Base-by-base conservation (phyloP, 176 grass and related monocot species). In the Zoysia pacifica region DNA sequence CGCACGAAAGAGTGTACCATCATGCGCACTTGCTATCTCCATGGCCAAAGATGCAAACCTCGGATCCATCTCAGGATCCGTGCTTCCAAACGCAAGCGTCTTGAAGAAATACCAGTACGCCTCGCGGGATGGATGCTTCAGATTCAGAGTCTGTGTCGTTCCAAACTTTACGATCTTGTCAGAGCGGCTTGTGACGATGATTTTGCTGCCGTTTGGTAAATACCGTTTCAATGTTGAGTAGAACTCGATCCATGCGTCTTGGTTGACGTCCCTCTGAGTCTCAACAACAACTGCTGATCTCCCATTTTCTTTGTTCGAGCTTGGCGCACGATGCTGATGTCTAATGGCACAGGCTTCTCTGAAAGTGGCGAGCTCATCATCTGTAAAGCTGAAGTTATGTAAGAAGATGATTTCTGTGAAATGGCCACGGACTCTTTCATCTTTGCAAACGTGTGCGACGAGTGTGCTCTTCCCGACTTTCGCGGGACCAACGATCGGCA, bases 381-480 rank as follows among this genome's bases (percentile, higher is more conserved):
- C 20, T 51, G 11, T 15, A 0, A 52, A 72, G 12, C 1, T 5
- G 0, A 4, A 6, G 16, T n/a, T 35, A 12, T 6, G 11, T 6
- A 72, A 45, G 28, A 51, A 72, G 20, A 50, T 2, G 1, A 72
- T 51, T 51, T 51, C 6, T 37, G 69, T 37, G 28, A 72, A 72
- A 51, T 51, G 69, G 15, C 6, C 47, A 38, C 48, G 43, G 0
- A 85, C 82, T 46, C 65, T 85, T 50, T 65, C 63, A 51, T 85
- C 73, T 5, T 70, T 15, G n/a, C 62, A 85, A 49, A 50, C 48
- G 66, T 85, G 82, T 47, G 76, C 73, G 1, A 51, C 52, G 51
- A 85, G 74, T n/a, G 60, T 85, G 28, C 43, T 85, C 74, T 79
- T 85, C 20, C 82, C 82, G 2, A 70, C 68, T n/a, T 70, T 5